A percentile compares a stretch with the other conserved stretches of the same genome.
phyloP scores from a whole-genome alignment of 1,284 basidiomycete species.

The Amylostereum chailletii region DNA sequence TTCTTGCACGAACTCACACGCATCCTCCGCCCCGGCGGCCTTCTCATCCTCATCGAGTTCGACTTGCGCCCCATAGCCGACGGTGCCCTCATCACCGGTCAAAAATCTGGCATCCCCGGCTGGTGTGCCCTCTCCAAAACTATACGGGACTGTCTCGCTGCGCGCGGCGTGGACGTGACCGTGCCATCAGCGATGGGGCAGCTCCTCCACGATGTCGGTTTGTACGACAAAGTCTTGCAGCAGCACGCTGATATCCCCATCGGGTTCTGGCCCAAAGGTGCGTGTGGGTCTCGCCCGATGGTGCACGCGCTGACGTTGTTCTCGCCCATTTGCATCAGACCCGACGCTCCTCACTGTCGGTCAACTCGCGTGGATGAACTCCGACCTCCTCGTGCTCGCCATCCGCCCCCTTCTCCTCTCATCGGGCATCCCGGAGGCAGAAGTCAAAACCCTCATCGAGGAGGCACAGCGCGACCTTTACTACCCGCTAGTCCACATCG shows the following conservation, averaged over 20 bases:
- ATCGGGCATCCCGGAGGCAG: constrained; percentile 39
- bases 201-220: constrained; percentile 11
- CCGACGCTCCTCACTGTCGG: constrained; percentile 44
- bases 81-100: constrained; percentile 26
- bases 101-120: constrained; percentile 33
- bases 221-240: constrained; percentile 12
- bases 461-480: constrained; percentile 61
- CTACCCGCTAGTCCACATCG: constrained; percentile 41
- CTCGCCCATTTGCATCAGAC: constrained; percentile 15
- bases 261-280: constrained; percentile 16
- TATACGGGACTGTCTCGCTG: constrained; percentile 41
- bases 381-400: constrained; percentile 53
- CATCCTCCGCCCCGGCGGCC: constrained; percentile 60
- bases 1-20: constrained; percentile 53
- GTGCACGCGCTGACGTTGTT: constrained; percentile 24
- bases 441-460: constrained; percentile 43
- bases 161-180: constrained; percentile 44
- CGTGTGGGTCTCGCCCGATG: constrained; percentile 12
- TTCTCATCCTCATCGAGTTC: constrained; percentile 55
- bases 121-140: constrained; percentile 57
- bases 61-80: constrained; percentile 41
- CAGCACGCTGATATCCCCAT: constrained; percentile 16
- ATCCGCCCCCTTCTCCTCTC: constrained; percentile 49
- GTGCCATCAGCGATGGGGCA: constrained; percentile 43
- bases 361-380: constrained; percentile 62